Base-by-base conservation (phyloP, 345 rosid genomes). In the Streptanthus diversifolius region DNA sequence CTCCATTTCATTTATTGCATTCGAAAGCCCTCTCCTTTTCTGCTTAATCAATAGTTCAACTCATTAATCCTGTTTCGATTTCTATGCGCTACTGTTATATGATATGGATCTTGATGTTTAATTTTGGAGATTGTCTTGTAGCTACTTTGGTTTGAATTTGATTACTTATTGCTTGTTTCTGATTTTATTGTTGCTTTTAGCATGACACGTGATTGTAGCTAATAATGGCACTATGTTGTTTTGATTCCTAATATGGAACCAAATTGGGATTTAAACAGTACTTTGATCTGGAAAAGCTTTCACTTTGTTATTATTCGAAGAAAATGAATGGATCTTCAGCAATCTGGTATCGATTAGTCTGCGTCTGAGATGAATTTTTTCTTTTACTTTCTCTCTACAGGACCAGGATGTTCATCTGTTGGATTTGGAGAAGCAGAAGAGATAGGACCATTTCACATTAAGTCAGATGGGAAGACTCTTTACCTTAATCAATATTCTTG, bases 351-450 rank as follows among this genome's bases (percentile, higher is more conserved):
- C 3, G 5, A 27, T 58, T 72, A 33, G 15, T 51, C 41, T 17
- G 15, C 11, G 41, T 68, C 66, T 72, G 25, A 30, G 32, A 57
- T 62, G 14, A 11, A 44, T 52, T 52, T 13, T 52, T 8, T 7
- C 3, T 12, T 10, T 11, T 24, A 3, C 4, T 5, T 43, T 27
- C 1, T 61, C 22, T 74, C 30, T 66, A 45, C 54, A 93, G 98
- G 98, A 60, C 98, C 98, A 59, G 98, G 98, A 68, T 93, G 98
- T 78, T 91, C 98, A 36, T 91, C 98, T 19, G 80, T 91, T 77
- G 98, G 85, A 48, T 91, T 39, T 74, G 97, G 97, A 14, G 84
- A 81, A 84, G 97, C 98, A 25, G 96, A 93, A 81, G 97, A 93
- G 82, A 82, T 90, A 35, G 97, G 97, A 61, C 96, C 98, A 1